Evolutionary conservation across 1,284 basidiomycete genomes (phyloP).

Genomic region (Clitocybe nebularis): DNA sequence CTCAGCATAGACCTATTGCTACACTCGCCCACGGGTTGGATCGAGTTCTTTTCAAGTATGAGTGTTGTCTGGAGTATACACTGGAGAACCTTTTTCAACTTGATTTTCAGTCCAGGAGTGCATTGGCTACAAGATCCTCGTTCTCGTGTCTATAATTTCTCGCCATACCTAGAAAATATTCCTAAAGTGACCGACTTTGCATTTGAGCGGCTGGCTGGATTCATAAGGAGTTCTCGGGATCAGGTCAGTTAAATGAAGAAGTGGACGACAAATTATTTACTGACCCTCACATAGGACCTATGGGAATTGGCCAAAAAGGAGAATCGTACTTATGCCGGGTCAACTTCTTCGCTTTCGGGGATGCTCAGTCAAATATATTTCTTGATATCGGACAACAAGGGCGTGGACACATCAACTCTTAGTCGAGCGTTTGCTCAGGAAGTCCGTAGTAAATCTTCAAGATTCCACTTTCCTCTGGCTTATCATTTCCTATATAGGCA

Average conservation of each 20-base stretch:
- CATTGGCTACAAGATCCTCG: slow-evolving; percentile 89
- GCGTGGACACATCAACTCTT: slow-evolving; percentile 55
- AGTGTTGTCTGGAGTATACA: slow-evolving; percentile 8
- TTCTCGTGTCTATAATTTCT: slow-evolving; percentile 86
- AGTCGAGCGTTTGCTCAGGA: slow-evolving; percentile 59
- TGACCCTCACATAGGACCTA: slow-evolving; percentile 51
- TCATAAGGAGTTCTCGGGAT: slow-evolving; percentile 82
- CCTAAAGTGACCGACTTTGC: slow-evolving; percentile 86
- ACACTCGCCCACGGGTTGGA: slow-evolving; percentile 76
- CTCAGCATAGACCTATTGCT: slow-evolving; percentile 58
- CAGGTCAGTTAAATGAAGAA: slow-evolving; percentile 49
- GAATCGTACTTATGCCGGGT: slow-evolving; percentile 72
- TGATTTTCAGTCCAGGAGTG: slow-evolving; percentile 71
- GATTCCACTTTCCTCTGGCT: background rate
- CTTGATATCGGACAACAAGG: slow-evolving; percentile 64
- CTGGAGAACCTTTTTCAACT: slow-evolving; percentile 4
- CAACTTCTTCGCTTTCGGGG: slow-evolving; percentile 88
- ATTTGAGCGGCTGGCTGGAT: slow-evolving; percentile 78
- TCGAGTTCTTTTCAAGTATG: slow-evolving; percentile 82
- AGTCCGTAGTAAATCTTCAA: slow-evolving; percentile 34
- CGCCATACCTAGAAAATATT: slow-evolving; percentile 65
- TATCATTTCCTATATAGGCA: slow-evolving; percentile 40
- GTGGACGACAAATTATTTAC: too few species aligned
- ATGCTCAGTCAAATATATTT: slow-evolving; percentile 90
- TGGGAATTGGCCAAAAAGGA: slow-evolving; percentile 58